Base-by-base conservation (phyloP, 106 monocot species). In the Vanilla planifolia region DNA sequence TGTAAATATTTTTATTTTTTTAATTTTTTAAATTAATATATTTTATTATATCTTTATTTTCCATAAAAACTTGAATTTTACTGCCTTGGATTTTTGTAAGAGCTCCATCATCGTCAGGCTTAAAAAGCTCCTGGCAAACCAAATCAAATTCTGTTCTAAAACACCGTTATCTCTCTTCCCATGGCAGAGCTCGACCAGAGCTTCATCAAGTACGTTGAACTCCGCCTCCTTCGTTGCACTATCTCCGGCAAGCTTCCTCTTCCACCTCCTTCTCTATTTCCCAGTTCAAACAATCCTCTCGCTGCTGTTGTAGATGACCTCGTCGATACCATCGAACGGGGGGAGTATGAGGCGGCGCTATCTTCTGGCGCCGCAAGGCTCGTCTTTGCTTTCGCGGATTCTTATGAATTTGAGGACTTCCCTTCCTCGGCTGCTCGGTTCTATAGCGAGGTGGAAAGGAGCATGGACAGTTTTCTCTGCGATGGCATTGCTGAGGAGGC, bases 141-240 rank as follows among this genome's bases (percentile, higher is more conserved):
- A n/a, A n/a, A n/a, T n/a, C n/a, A n/a, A n/a, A n/a, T n/a, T n/a
- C n/a, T n/a, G n/a, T n/a, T n/a, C n/a, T n/a, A n/a, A n/a, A n/a
- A n/a, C n/a, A n/a, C n/a, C n/a, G n/a, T n/a, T n/a, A n/a, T n/a
- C n/a, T n/a, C n/a, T n/a, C n/a, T n/a, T n/a, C n/a, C n/a, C 55
- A 65, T 71, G 75, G 67, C 55, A 43, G 36, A 23, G 34, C 33
- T 61, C 51, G 44, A 53, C 8, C 57, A 40, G 25, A 65, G 42
- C 43, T 44, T 69, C 64, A 72, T 89, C 60, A 64, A 71, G 15
- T 43, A 59, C 29, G 65, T 84, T 68, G 90, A 96, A 72, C 90
- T 96, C 51, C 95, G 95, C 37, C 90, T 96, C 67, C 84, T 96
- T 60, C 90, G 95, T 45, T 86, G 81, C 69, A 83, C 95, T 8